These are phyloP conservation scores for Sugiyamaella sp. DNA, from an alignment of 1,139 yeast species.

Conservation along the genomic window DNA sequence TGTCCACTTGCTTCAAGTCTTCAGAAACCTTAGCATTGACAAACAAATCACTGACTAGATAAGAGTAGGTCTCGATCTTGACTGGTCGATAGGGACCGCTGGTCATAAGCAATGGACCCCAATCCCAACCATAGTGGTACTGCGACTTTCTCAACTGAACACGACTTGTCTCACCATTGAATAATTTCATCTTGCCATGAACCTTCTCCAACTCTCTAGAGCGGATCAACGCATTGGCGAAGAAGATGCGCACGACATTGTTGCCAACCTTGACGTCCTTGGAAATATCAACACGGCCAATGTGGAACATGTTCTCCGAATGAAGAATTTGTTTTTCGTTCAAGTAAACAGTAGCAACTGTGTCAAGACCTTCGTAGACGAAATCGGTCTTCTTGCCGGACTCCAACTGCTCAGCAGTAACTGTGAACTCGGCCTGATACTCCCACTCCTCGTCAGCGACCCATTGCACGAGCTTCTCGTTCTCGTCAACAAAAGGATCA, in stretches of 20 bases:
- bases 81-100: constrained; percentile 54
- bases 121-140: constrained; percentile 62
- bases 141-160: constrained; percentile 55
- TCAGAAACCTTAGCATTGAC: constrained; percentile 12
- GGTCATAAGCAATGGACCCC: constrained; percentile 55
- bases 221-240: constrained; percentile 38
- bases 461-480: constrained; percentile 52
- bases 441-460: constrained; percentile 46
- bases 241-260: constrained; percentile 38
- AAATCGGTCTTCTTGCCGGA: constrained; percentile 34
- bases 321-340: constrained; percentile 43
- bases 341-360: constrained; percentile 47
- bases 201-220: constrained; percentile 31
- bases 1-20: constrained; percentile 18
- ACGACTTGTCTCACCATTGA: constrained; percentile 50
- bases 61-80: constrained; percentile 39
- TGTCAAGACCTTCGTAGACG: constrained; percentile 51
- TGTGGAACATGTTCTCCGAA: constrained; percentile 49
- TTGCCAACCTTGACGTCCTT: constrained; percentile 27
- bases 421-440: constrained; percentile 32
- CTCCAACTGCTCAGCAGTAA: constrained; percentile 9
- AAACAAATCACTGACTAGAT: constrained; percentile 30
- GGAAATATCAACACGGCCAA: constrained; percentile 34
- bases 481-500: constrained; percentile 50
- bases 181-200: constrained; percentile 35